A percentile compares a stretch with the other conserved stretches of the same genome.
Conservation (phyloP, 805 yeast genomes). For the Lachancea lanzarotensis region DNA sequence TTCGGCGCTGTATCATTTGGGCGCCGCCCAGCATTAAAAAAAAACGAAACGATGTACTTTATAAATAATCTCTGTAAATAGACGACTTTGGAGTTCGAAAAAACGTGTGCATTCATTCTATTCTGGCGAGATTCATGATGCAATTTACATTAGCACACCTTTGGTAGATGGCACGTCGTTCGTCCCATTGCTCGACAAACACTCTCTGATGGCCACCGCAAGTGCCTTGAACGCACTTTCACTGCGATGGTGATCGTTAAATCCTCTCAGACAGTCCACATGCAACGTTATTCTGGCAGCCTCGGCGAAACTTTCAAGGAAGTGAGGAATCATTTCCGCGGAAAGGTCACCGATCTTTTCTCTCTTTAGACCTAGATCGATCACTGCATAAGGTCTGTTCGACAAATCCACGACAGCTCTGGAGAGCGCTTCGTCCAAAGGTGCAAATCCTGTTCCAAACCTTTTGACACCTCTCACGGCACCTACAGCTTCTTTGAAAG, state of each 20-base stretch:
- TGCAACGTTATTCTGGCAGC: conserved; percentile 88
- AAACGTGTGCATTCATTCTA: neutral
- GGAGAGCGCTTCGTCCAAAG: conserved; percentile 91
- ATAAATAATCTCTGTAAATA: conserved; percentile 5
- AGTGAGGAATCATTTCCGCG: conserved; percentile 98
- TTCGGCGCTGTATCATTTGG: neutral
- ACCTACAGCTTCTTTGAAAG: conserved; percentile 86
- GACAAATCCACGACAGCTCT: conserved; percentile 95
- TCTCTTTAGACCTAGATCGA: conserved; percentile 83
- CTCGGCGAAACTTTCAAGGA: conserved; percentile 87
- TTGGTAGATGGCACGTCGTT: conserved; percentile 94
- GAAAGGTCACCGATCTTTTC: conserved; percentile 90
- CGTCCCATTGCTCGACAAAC: conserved; percentile 74
- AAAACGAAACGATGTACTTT: neutral
- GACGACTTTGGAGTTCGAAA: neutral
- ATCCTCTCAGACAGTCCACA: conserved; percentile 89
- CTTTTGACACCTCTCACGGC: conserved; percentile 85
- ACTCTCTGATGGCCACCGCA: conserved; percentile 87
- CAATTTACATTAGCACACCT: conserved; percentile 68
- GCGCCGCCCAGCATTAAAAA: neutral
- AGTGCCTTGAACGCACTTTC: conserved; percentile 95
- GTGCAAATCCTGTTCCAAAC: conserved; percentile 91
- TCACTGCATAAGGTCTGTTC: conserved; percentile 85
- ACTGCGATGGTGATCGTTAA: conserved; percentile 93
- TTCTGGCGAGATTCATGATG: too few species aligned